phyloP scores from a whole-genome alignment of 345 rosid genomes.

The Citrus hindsii region DNA sequence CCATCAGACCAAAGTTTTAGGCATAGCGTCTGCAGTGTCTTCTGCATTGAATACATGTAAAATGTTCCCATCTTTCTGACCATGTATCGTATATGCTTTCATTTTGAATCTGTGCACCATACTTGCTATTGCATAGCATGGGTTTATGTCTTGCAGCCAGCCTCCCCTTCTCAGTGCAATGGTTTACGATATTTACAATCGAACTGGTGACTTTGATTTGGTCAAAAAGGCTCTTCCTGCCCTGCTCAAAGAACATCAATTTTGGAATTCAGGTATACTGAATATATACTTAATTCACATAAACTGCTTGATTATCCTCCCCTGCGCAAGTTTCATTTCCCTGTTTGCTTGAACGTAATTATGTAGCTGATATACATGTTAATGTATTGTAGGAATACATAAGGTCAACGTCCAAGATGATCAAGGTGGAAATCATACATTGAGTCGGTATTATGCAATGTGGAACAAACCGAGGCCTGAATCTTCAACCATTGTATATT shows the following conservation, averaged over 20 bases:
- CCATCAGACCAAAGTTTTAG: background rate
- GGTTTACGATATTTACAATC: constrained; percentile 59
- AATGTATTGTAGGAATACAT: constrained; percentile 52
- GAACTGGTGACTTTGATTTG: constrained; percentile 61
- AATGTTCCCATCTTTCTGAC: background rate
- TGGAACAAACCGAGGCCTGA: constrained; percentile 96
- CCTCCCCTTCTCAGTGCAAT: constrained; percentile 93
- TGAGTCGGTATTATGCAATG: constrained; percentile 82
- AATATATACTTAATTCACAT: background rate
- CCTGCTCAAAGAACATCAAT: constrained; percentile 66
- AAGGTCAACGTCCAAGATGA: constrained; percentile 50
- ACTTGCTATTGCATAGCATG: background rate
- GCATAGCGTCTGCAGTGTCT: background rate
- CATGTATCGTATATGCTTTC: background rate
- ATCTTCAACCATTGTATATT: constrained; percentile 51
- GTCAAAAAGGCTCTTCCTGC: constrained; percentile 55
- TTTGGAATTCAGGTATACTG: constrained; percentile 71
- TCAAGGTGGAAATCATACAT: constrained; percentile 40
- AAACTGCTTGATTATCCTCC: background rate
- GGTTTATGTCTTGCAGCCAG: constrained; percentile 42
- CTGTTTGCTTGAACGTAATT: background rate
- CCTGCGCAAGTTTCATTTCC: background rate
- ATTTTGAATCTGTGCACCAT: background rate
- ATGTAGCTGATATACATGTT: background rate
- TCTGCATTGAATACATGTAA: background rate